Conservation (phyloP, 2,329 filamentous ascomycete genomes). For the Botryotinia globosa region DNA sequence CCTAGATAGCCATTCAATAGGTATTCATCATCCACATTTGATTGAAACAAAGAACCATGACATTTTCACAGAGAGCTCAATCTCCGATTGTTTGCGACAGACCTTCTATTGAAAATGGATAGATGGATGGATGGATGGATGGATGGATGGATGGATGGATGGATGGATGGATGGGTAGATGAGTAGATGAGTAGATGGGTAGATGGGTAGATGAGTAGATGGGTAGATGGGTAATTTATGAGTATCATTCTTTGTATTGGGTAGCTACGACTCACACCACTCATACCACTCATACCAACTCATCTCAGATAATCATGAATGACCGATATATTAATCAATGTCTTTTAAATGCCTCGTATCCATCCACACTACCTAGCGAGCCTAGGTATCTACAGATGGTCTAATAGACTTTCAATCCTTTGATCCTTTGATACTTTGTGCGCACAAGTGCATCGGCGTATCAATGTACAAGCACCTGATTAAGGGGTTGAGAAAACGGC, state of each 20-base stretch:
- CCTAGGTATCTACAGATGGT: background rate
- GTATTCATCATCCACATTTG: background rate
- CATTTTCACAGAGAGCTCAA: background rate
- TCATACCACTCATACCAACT: background rate
- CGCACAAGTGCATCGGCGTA: background rate
- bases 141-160: no score
- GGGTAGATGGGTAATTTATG: background rate
- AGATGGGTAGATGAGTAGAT: background rate
- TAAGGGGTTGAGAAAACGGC: background rate
- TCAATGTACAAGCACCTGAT: background rate
- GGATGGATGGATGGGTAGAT: background rate
- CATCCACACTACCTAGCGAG: no score
- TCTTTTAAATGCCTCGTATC: background rate
- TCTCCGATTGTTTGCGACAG: constrained; percentile 7
- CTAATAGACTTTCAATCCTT: background rate
- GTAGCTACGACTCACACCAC: background rate
- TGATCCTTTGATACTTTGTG: background rate
- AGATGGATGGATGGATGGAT: no score
- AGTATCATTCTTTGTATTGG: background rate
- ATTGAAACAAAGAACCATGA: constrained; percentile 13
- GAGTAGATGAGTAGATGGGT: no score
- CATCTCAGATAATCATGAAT: background rate
- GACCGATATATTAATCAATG: background rate
- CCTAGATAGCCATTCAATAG: background rate
- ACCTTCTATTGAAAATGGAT: background rate